Evolutionary conservation across 441 rosid genomes (phyloP).

Genomic region (Erysimum pusillum): DNA sequence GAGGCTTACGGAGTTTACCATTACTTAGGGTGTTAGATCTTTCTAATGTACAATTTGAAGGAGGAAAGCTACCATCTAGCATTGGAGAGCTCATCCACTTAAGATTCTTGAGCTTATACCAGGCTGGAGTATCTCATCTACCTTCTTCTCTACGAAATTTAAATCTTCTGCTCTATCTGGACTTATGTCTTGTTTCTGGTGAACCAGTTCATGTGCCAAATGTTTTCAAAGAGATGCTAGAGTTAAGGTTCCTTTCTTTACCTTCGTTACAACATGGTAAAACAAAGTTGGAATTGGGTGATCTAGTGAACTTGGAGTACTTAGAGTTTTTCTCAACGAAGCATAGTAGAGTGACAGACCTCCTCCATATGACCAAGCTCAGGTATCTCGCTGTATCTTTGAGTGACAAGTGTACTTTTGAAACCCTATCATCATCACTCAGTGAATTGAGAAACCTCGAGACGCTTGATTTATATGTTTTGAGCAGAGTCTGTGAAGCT

Average conservation of each 20-base stretch:
- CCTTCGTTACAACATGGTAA: neutral
- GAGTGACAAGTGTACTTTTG: neutral
- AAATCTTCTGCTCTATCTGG: neutral
- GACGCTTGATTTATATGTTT: fast-evolving
- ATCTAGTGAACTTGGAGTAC: neutral
- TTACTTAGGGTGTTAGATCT: neutral
- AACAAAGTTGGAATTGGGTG: neutral
- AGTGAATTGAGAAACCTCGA: neutral
- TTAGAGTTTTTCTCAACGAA: neutral
- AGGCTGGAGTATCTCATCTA: neutral
- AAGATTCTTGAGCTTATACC: neutral
- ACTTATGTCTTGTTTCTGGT: neutral
- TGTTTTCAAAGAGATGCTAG: constrained; percentile 1
- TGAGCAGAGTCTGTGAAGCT: neutral
- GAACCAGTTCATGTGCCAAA: neutral
- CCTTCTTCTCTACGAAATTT: neutral
- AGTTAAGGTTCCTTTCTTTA: neutral
- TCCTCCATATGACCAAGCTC: neutral
- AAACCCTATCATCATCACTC: neutral
- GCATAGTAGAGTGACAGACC: neutral
- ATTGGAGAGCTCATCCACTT: constrained; percentile 1
- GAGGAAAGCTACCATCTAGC: neutral
- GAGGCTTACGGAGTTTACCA: neutral
- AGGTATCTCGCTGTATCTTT: neutral
- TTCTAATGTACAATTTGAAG: neutral